A percentile compares a stretch with the other conserved stretches of the same genome.
These are phyloP conservation scores for Neonectria hederae DNA, from an alignment of 2,329 filamentous ascomycete genomes.

Conservation along the genomic window DNA sequence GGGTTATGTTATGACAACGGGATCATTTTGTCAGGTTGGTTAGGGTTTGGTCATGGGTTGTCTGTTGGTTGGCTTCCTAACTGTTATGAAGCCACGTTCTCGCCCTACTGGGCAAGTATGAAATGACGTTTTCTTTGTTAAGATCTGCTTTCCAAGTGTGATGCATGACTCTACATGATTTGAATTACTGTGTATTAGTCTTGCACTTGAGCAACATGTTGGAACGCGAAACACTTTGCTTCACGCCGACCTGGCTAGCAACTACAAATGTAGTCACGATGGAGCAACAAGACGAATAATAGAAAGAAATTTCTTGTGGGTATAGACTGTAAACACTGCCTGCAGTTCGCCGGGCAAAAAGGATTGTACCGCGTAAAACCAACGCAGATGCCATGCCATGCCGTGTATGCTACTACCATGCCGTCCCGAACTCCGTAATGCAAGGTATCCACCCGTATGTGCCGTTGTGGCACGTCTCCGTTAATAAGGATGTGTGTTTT, in stretches of 20 bases:
- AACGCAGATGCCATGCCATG: constrained; percentile 34
- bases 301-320: constrained; percentile 43
- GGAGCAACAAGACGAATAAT: constrained; percentile 3
- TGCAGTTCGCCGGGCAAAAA: constrained; percentile 38
- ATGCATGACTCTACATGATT: background rate
- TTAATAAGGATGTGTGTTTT: background rate
- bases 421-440: constrained; percentile 40
- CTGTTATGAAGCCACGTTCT: constrained; percentile 30
- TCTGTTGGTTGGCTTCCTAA: constrained; percentile 9
- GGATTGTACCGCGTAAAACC: constrained; percentile 31
- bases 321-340: constrained; percentile 44
- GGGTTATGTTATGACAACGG: constrained; percentile 64
- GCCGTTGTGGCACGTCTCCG: constrained; percentile 32
- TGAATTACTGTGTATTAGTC: background rate
- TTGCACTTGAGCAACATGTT: background rate
- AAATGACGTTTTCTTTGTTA: constrained; percentile 35
- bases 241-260: no score
- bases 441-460: constrained; percentile 33
- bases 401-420: constrained; percentile 35
- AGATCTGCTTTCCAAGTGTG: background rate
- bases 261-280: background rate
- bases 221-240: background rate
- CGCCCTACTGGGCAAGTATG: constrained; percentile 28
- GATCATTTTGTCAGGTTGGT: constrained; percentile 33
- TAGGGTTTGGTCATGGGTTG: constrained; percentile 31